Conservation (phyloP, 306 rosid genomes). For the Citrullus colocynthis region DNA sequence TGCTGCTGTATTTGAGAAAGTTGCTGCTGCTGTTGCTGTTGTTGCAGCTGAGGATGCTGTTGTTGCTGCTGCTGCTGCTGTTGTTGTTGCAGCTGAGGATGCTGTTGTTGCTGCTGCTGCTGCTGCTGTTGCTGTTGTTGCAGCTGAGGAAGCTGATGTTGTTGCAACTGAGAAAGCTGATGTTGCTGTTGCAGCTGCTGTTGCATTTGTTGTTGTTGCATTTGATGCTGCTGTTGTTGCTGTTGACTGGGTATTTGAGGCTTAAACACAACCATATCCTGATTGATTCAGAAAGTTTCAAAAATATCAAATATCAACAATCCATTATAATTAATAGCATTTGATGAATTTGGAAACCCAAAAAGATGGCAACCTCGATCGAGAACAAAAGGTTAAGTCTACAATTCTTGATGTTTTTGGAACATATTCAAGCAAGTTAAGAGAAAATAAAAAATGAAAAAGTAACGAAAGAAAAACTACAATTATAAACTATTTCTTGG, state of each 20-base stretch:
- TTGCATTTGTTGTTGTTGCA: slow-evolving; percentile 22
- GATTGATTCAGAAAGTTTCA: slow-evolving; percentile 24
- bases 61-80: slow-evolving; percentile 23
- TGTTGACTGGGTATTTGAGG: slow-evolving; percentile 80
- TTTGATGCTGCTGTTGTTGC: slow-evolving; percentile 32
- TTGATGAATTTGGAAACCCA: neutral
- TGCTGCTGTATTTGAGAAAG: slow-evolving; percentile 31
- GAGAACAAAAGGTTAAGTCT: neutral
- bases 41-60: slow-evolving; percentile 24
- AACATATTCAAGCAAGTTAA: neutral
- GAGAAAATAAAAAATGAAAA: neutral
- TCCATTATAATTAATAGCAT: neutral
- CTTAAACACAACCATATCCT: slow-evolving; percentile 96
- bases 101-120: slow-evolving; percentile 6
- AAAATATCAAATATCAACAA: slow-evolving; percentile 8
- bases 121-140: slow-evolving; percentile 13
- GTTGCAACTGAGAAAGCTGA: slow-evolving; percentile 6
- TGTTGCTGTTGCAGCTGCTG: slow-evolving; percentile 23
- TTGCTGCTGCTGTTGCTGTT: slow-evolving; percentile 20
- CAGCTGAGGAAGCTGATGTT: slow-evolving; percentile 2
- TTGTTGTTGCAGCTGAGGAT: slow-evolving; percentile 30
- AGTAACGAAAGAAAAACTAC: neutral
- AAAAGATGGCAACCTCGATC: neutral
- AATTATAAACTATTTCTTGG: neutral
- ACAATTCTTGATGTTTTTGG: neutral